Conservation (phyloP, 169 alveolate genomes). For the Plasmodium blacklocki region DNA sequence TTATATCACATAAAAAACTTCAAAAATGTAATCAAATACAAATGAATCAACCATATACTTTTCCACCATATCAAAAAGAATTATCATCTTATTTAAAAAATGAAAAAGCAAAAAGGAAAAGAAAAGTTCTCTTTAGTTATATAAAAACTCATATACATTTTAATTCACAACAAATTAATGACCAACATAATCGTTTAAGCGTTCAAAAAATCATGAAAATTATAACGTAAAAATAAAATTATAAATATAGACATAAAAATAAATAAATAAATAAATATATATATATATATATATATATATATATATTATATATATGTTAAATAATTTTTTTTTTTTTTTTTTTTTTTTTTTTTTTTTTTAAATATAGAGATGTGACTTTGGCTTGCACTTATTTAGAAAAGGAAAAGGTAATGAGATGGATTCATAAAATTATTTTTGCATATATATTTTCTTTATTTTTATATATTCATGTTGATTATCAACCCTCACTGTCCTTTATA, state of each 20-base stretch:
- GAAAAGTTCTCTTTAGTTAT: slow-evolving; percentile 52
- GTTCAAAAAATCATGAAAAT: slow-evolving; percentile 51
- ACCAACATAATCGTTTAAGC: slow-evolving; percentile 18
- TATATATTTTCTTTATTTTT: background rate
- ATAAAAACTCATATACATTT: slow-evolving; percentile 20
- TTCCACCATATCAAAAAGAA: slow-evolving; percentile 54
- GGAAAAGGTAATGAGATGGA: slow-evolving; percentile 19
- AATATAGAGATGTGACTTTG: slow-evolving; percentile 50
- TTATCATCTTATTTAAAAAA: slow-evolving; percentile 33
- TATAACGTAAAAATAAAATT: slow-evolving; percentile 34
- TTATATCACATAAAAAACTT: slow-evolving; percentile 2
- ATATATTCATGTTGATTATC: background rate
- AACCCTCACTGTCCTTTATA: background rate
- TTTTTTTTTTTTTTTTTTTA: slow-evolving; percentile 8
- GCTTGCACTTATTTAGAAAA: slow-evolving; percentile 75
- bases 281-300: background rate
- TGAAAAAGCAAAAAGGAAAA: slow-evolving; percentile 39
- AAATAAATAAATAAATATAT: background rate
- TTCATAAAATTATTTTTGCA: background rate
- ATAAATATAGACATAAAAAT: background rate
- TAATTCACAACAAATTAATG: background rate
- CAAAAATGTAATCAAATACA: slow-evolving; percentile 7
- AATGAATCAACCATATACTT: slow-evolving; percentile 33
- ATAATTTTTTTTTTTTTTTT: slow-evolving; percentile 8
- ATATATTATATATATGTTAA: background rate